Percentiles rank a stretch among this genome's conserved stretches.
These are phyloP conservation scores for Miamiensis avidus DNA, from an alignment of 169 alveolate species.

Conservation along the genomic window DNA sequence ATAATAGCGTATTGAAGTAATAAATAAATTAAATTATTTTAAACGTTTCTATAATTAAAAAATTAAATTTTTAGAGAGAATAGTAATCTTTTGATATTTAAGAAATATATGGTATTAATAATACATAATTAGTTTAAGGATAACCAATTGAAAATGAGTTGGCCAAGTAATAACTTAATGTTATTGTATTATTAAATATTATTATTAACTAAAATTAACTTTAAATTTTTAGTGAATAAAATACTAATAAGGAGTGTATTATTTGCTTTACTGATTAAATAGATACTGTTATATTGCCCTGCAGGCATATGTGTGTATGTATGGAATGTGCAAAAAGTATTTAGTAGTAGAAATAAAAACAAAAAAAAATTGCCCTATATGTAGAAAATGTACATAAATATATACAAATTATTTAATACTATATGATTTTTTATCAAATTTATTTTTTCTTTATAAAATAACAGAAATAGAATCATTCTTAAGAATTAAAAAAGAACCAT, in stretches of 20 bases:
- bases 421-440: background rate
- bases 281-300: conserved; percentile 78
- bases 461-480: conserved; percentile 21
- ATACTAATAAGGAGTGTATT: conserved; percentile 65
- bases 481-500: conserved; percentile 5
- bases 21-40: too few species aligned
- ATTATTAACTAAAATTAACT: background rate
- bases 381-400: conserved; percentile 25
- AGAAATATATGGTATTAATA: conserved; percentile 27
- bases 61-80: background rate
- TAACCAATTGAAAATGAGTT: background rate
- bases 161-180: conserved; percentile 5
- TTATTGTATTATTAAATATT: background rate
- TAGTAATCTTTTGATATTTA: conserved; percentile 10
- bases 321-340: conserved; percentile 54
- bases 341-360: conserved; percentile 1
- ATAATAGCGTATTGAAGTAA: background rate
- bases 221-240: conserved; percentile 35
- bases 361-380: conserved; percentile 18
- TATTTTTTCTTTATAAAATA: background rate
- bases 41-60: too few species aligned
- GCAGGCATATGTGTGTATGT: conserved; percentile 80
- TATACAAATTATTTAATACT: background rate
- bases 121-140: conserved; percentile 8
- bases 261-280: conserved; percentile 73